Evolutionary conservation across 768 basidiomycete species (phyloP), one percentile per base, ranked within the genome.

Genomic region (Lactarius evosmus): DNA sequence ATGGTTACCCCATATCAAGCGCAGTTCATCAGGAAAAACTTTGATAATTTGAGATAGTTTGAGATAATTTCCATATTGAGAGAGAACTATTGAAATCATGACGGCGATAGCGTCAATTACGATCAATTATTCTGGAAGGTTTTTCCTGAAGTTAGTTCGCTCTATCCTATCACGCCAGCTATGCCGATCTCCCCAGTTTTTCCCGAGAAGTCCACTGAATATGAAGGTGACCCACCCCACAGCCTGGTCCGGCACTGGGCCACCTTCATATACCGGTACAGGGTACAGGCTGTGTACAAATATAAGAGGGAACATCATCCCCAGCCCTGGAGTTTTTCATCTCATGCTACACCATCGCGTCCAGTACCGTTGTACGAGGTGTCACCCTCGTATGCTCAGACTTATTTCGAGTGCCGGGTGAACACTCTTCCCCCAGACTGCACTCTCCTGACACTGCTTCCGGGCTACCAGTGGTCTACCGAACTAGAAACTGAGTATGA

Each of bases 391-490:
- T 65, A 65, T 52, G 14, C 19, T 17, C 60, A 56, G 38, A 54
- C 40, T 33, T 61, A 62, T 17, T 51, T 67, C 12, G 61, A 67
- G 49, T 62, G 70, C 58, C 59, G 66, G 52, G 58, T 70, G 61
- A 66, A 66, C 54, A 60, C 72, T 49, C 77, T 89, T 32, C 83
- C 86, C 19, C 75, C 83, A 33, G 82, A 85, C 69, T 88, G 85
- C 74, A 89, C 85, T 30, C 78, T 91, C 58, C 76, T 90, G 65
- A 89, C 88, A 34, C 87, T 88, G n/a, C 77, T 88, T 22, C 79
- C 84, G 4, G 82, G 85, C 25, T 87, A 86, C 69, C 79, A 81
- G 65, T 70, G 76, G 8, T 68, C 79, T 44, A 12, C 59, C 33
- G 72, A 19, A 8, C 33, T 52, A 33, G 64, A 65, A 57, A 80